These are phyloP conservation scores for Zychaea mexicana DNA, from an alignment of 371 early-diverging fungal genomes.

Conservation along the genomic window DNA sequence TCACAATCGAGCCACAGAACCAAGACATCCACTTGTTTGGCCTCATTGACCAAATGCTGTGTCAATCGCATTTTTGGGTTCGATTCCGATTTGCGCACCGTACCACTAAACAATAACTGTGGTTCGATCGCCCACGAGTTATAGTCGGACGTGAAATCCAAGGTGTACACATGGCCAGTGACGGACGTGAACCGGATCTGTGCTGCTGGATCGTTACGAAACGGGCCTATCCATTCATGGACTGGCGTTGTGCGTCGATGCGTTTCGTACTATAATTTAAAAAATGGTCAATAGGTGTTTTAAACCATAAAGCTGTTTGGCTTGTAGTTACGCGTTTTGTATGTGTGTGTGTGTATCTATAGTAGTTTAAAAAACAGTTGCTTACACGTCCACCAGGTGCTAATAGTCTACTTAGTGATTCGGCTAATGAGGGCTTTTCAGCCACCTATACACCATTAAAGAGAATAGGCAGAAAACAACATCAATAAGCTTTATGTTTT, in stretches of 20 bases:
- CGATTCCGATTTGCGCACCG: constrained; percentile 44
- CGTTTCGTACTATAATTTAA: constrained; percentile 39
- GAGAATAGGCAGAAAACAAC: not conserved
- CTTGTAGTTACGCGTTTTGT: no score
- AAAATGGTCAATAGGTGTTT: no score
- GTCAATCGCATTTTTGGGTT: constrained; percentile 54
- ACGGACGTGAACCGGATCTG: constrained; percentile 49
- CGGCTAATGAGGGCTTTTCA: constrained; percentile 80
- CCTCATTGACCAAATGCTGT: constrained; percentile 41
- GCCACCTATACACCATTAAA: constrained; percentile 49
- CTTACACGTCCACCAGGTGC: constrained; percentile 48
- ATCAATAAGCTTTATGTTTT: not conserved
- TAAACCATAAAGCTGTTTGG: no score
- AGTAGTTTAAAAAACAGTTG: not conserved
- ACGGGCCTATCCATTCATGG: constrained; percentile 49
- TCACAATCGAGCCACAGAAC: constrained; percentile 80
- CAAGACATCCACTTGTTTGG: constrained; percentile 52
- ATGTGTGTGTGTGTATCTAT: not conserved
- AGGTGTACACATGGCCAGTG: constrained; percentile 46
- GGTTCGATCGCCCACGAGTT: constrained; percentile 59
- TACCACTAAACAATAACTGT: constrained; percentile 40
- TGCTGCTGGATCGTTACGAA: constrained; percentile 31
- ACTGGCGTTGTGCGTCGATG: constrained; percentile 42
- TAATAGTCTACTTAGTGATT: constrained; percentile 59
- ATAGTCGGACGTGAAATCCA: constrained; percentile 50